These are phyloP conservation scores for Cucurbitaria berberidis DNA, from an alignment of 2,329 filamentous ascomycete species.

Conservation along the genomic window DNA sequence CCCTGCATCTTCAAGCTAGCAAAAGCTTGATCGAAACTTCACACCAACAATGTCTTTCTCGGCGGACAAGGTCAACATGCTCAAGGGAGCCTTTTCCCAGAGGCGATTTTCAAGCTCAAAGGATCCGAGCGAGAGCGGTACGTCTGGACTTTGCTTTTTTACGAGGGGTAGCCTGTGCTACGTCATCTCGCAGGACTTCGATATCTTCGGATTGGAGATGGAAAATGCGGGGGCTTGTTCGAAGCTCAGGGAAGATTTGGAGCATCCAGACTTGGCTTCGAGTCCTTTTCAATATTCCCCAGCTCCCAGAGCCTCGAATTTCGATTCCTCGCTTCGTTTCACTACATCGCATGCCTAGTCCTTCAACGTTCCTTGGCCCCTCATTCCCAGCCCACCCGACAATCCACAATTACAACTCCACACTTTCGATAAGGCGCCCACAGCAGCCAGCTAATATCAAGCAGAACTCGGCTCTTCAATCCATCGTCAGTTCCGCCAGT, in stretches of 20 bases:
- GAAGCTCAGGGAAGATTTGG: background rate
- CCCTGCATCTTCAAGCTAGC: slow-evolving; percentile 13
- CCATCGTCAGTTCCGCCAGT: slow-evolving; percentile 86
- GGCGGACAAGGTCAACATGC: slow-evolving; percentile 39
- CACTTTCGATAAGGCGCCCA: background rate
- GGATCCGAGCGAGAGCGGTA: slow-evolving; percentile 46
- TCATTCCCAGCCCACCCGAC: background rate
- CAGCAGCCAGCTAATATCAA: slow-evolving; percentile 5
- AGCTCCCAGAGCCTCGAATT: background rate
- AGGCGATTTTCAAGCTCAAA: slow-evolving; percentile 46
- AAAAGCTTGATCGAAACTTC: slow-evolving; percentile 16
- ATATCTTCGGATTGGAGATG: background rate
- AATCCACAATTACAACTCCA: background rate
- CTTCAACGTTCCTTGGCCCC: background rate
- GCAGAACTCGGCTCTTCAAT: slow-evolving; percentile 81
- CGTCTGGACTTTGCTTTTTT: slow-evolving; percentile 19
- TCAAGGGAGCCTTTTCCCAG: slow-evolving; percentile 39
- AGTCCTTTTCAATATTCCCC: background rate
- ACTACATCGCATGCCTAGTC: background rate
- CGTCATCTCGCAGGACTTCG: slow-evolving; percentile 13
- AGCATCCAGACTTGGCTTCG: background rate
- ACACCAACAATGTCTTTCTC: slow-evolving; percentile 44
- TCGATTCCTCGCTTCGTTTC: background rate
- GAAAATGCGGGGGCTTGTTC: background rate
- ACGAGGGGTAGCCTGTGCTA: slow-evolving; percentile 3